phyloP scores from a whole-genome alignment of 768 basidiomycete genomes.

The Boletellus ananiceps region DNA sequence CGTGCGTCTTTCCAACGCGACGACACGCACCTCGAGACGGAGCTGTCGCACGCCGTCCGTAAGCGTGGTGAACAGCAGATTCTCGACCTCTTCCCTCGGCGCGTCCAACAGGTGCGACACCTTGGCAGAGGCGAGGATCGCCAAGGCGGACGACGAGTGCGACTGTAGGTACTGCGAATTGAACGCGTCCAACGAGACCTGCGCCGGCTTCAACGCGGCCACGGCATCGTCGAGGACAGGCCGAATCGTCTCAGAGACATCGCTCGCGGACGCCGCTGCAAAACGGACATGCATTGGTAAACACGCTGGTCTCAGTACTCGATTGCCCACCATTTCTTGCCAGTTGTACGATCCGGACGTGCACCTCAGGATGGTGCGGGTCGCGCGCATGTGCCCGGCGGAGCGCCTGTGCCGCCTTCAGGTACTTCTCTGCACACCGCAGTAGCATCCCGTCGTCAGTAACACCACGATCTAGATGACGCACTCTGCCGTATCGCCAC shows the following conservation, averaged over 20 bases:
- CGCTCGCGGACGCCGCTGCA: constrained; percentile 42
- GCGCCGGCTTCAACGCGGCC: constrained; percentile 49
- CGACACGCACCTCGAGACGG: constrained; percentile 42
- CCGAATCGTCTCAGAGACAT: constrained; percentile 45
- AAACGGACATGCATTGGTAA: not conserved
- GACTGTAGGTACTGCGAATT: constrained; percentile 75
- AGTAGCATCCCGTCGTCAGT: not conserved
- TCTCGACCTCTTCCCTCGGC: constrained; percentile 57
- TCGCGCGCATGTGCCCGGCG: constrained; percentile 50
- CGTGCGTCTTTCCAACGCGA: not conserved
- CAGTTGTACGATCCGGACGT: constrained; percentile 66
- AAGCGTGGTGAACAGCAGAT: constrained; percentile 47
- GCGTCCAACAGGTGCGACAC: constrained; percentile 45
- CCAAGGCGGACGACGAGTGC: constrained; percentile 45
- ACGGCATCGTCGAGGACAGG: constrained; percentile 47
- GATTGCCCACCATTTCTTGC: constrained; percentile 44
- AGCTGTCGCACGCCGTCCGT: constrained; percentile 37
- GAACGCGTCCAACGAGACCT: constrained; percentile 56
- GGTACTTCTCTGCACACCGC: constrained; percentile 56
- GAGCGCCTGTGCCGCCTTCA: constrained; percentile 74
- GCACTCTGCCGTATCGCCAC: constrained; percentile 80
- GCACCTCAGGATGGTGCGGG: constrained; percentile 59
- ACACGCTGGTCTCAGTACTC: too few species aligned
- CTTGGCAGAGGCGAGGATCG: constrained; percentile 61
- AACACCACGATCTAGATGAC: not conserved